A percentile compares a stretch with the other conserved stretches of the same genome.
These are phyloP conservation scores for Lactarius evosmus DNA, from an alignment of 768 basidiomycete species.

Conservation along the genomic window DNA sequence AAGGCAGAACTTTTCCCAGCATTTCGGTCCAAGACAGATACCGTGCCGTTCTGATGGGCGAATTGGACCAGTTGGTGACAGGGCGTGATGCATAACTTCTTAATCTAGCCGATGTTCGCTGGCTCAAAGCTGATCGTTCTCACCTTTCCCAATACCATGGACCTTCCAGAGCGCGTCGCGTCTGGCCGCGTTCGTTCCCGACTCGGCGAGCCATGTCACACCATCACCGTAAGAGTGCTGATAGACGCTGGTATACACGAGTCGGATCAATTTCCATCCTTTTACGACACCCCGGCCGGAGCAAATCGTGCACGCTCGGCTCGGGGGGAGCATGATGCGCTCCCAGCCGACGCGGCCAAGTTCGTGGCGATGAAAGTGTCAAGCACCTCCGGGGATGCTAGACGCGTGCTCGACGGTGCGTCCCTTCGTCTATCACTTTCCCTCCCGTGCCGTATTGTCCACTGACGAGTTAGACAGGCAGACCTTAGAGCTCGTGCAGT, in stretches of 20 bases:
- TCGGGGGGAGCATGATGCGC: constrained; percentile 53
- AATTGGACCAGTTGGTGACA: constrained; percentile 97
- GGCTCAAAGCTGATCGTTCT: constrained; percentile 90
- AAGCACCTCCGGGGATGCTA: constrained; percentile 87
- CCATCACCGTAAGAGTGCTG: neutral
- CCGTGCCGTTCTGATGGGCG: constrained; percentile 97
- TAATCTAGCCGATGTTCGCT: constrained; percentile 95
- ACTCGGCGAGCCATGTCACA: constrained; percentile 53
- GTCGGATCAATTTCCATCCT: constrained; percentile 87
- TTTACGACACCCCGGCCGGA: constrained; percentile 76
- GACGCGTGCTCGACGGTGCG: constrained; percentile 86
- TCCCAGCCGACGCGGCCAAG: constrained; percentile 70
- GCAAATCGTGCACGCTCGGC: constrained; percentile 78
- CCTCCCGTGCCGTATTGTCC: no score
- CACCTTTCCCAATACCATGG: constrained; percentile 98
- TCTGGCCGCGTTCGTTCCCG: constrained; percentile 89
- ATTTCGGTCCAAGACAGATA: constrained; percentile 49
- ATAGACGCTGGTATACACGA: constrained; percentile 52
- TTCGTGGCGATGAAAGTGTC: constrained; percentile 80
- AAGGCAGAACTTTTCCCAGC: constrained; percentile 76
- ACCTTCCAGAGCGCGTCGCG: constrained; percentile 92
- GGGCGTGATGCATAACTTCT: constrained; percentile 98
- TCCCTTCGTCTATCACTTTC: constrained; percentile 8
- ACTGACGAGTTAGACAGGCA: constrained; percentile 46
- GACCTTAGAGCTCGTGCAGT: constrained; percentile 74